Evolutionary conservation across 257 asterid genomes (phyloP), one percentile per base, ranked within the genome.

Genomic region (Solanum ossicruentum): DNA sequence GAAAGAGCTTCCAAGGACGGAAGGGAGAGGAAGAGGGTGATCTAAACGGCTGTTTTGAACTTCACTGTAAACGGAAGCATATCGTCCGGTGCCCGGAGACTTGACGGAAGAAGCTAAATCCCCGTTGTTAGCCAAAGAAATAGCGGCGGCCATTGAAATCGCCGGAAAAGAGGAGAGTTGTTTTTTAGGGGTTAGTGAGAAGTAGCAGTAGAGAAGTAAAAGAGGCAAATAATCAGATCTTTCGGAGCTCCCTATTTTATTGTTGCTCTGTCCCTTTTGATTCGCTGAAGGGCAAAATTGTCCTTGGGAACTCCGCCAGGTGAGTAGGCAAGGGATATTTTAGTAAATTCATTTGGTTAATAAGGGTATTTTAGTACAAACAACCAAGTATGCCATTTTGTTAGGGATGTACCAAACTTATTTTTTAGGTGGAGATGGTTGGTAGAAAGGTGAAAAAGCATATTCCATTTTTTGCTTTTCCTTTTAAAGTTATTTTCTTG

Each of bases 41-140:
- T 92, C 94, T 85, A 97, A 94, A 63, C 99, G 98, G 92, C 94
- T 94, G 87, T 90, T 90, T 89, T 97, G 99, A 20, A 95, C 97
- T 88, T 97, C 98, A 87, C 98, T 94, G 89, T 95, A 97, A 60
- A 89, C 97, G 82, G 95, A 82, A 61, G 95, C 89, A 32, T 28
- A 87, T 73, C 98, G 92, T 10, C 97, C 93, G 43, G 88, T 83
- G 17, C 71, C 80, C n/a, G 86, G 82, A 80, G 93, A 18, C 84
- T 87, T 89, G 1, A 18, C 72, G 39, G 86, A 80, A 84, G 85
- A 80, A 84, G 91, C 81, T 36, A 88, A 67, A 56, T 84, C 88
- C 51, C 85, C 93, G 84, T 88, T 93, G 39, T 87, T 51, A 26
- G 86, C 55, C 57, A 89, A 84, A 2, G 90, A 43, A 84, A 88